A percentile compares a stretch with the other conserved stretches of the same genome.
These are phyloP conservation scores for Plasmodium yoelii DNA, from an alignment of 169 alveolate species.

Conservation along the genomic window DNA sequence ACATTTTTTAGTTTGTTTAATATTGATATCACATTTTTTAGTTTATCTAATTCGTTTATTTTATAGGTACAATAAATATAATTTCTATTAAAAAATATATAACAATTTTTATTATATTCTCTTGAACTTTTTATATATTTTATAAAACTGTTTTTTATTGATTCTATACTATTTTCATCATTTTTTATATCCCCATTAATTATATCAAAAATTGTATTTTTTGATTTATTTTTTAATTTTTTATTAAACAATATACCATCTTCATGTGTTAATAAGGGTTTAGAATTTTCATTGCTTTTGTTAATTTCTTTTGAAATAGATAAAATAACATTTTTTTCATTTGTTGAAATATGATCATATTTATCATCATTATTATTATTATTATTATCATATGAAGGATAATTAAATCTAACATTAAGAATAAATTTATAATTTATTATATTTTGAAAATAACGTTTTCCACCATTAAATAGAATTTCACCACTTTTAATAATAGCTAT, in stretches of 20 bases:
- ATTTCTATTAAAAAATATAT: slow-evolving; percentile 41
- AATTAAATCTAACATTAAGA: slow-evolving; percentile 23
- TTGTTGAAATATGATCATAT: neutral
- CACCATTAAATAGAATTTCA: slow-evolving; percentile 35
- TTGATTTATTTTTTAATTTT: neutral
- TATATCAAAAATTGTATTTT: neutral
- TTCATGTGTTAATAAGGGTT: neutral
- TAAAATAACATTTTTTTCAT: neutral
- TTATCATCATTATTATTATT: neutral
- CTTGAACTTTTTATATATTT: slow-evolving; percentile 27
- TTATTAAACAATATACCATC: neutral
- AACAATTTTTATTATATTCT: slow-evolving; percentile 56
- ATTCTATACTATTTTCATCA: neutral
- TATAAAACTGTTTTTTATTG: slow-evolving; percentile 20
- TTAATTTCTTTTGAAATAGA: neutral
- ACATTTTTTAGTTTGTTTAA: slow-evolving; percentile 11
- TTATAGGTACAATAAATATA: slow-evolving; percentile 61
- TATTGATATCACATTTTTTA: slow-evolving; percentile 19
- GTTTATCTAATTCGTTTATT: slow-evolving; percentile 35
- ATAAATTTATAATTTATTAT: slow-evolving; percentile 50
- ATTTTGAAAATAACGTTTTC: slow-evolving; percentile 17
- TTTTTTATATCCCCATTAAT: neutral
- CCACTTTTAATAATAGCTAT: slow-evolving; percentile 67
- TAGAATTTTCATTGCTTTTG: no score
- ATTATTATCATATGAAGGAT: neutral